phyloP scores from a whole-genome alignment of 108 stramenopile genomes.

The Pseudonitzschia multiseries region DNA sequence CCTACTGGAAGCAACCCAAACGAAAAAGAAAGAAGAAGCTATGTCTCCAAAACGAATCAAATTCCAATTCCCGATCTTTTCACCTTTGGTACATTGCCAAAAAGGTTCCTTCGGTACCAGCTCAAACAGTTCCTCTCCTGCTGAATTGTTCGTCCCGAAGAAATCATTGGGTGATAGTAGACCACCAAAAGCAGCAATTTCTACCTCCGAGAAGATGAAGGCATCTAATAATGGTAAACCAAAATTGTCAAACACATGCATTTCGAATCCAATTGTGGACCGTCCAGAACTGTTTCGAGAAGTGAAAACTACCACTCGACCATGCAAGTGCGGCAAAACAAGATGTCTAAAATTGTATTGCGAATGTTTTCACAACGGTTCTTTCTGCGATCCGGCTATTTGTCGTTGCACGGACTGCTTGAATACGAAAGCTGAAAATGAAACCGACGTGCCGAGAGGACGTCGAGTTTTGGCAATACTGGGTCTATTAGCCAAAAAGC shows the following conservation, averaged over 20 bases:
- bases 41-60: background rate
- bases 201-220: background rate
- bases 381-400: slow-evolving; percentile 42
- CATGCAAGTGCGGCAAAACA: slow-evolving; percentile 39
- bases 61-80: background rate
- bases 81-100: background rate
- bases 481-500: slow-evolving; percentile 41
- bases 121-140: background rate
- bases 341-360: slow-evolving; percentile 64
- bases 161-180: background rate
- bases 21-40: background rate
- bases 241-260: background rate
- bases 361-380: slow-evolving; percentile 60
- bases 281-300: slow-evolving; percentile 18
- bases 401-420: slow-evolving; percentile 60
- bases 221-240: background rate
- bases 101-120: background rate
- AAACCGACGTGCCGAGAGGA: slow-evolving; percentile 35
- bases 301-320: slow-evolving; percentile 15
- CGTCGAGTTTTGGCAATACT: slow-evolving; percentile 49
- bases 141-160: too few relatives aligned
- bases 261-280: too few relatives aligned
- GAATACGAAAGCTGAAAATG: slow-evolving; percentile 38
- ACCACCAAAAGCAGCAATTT: background rate
- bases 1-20: background rate